Base-by-base conservation (phyloP, 2,329 filamentous ascomycete species). In the Xylaria sp. region DNA sequence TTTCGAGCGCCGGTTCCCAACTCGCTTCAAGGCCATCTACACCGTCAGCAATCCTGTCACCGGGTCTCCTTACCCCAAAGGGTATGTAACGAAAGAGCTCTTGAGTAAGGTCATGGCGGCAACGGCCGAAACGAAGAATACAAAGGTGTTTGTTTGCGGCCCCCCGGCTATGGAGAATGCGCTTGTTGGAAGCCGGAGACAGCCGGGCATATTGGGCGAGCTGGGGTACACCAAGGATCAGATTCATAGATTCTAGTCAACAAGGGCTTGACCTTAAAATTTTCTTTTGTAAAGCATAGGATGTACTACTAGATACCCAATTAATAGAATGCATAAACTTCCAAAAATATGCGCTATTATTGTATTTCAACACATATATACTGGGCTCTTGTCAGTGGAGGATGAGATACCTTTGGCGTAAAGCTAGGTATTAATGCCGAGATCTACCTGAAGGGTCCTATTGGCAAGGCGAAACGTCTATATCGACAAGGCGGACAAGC, bases 81-180 rank as follows among this genome's bases (percentile, higher is more conserved):
- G 90, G 0, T 85, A 86, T 65, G 82, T 93, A 9, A 86, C 85
- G 1, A 83, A 82, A 73, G 81, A 84, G 63, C 72, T 92, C 38
- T 72, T 92, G 65, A 76, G 82, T 68, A 81, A 86, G 68, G 81
- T 86, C 13, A 77, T 69, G 17, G 33, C 79, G 5, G 75, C 81
- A 6, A 73, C 72, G n/a, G 73, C 77, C 2, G 68, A 68, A 9
- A 61, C 58, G 3, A 65, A 65, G 67, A 77, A 82, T 33, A 81
- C 80, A 1, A 90, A 90, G 77, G 87, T 92, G 0, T 89, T 92
- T 73, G 81, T 92, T 0, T 92, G 89, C 74, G 90, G 90, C 0
- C 90, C 90, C 20, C 89, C 89, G 1, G 82, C 83, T 0, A 91
- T 92, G 89, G 87, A 91, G 76, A 80, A 80, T 63, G 82, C 84